Base-by-base conservation (phyloP, 306 rosid species). In the Morella rubra region DNA sequence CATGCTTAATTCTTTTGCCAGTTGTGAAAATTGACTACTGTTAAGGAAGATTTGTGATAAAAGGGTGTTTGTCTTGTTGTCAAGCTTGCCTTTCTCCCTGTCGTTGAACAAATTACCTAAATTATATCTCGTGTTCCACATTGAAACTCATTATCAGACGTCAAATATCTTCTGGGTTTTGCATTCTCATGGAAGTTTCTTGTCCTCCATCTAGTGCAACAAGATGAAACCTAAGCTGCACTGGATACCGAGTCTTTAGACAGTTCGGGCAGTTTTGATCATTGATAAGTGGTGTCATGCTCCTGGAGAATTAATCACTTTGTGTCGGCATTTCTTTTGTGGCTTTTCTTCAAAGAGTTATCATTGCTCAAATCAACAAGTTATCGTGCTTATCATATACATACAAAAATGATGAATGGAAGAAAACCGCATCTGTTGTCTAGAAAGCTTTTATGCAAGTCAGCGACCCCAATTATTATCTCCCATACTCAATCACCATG, bases 401-500 rank as follows among this genome's bases (percentile, higher is more conserved):
- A 16, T 46, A 32, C n/a, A 44, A 82, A 75, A 66, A 58, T 19
- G 32, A 58, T 79, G 15, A 76, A 71, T 41, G 71, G 51, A 49
- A 73, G 44, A 72, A 77, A 80, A 32, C 79, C 65, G 4, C 20
- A 47, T 52, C 44, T 9, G 69, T 44, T 54, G 65, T 8, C 27
- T 12, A 65, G 73, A 32, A 81, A 44, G 32, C 54, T 60, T 73
- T 59, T n/a, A 46, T 6, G 50, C 7, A 54, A 64, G 82, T 81
- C 87, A 84, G 80, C 69, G 64, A 77, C 72, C 71, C 1, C 10
- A 77, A 77, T 77, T 53, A 78, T 44, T 74, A 44, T 73, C 64
- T 51, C 78, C 73, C 69, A 68, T 59, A 27, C 18, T 65, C 27
- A 32, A 66, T 74, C 73, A 65, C 70, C 75, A 80, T 73, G 77